phyloP scores from a whole-genome alignment of 176 grass and related monocot genomes.

The Oryza meyeriana region DNA sequence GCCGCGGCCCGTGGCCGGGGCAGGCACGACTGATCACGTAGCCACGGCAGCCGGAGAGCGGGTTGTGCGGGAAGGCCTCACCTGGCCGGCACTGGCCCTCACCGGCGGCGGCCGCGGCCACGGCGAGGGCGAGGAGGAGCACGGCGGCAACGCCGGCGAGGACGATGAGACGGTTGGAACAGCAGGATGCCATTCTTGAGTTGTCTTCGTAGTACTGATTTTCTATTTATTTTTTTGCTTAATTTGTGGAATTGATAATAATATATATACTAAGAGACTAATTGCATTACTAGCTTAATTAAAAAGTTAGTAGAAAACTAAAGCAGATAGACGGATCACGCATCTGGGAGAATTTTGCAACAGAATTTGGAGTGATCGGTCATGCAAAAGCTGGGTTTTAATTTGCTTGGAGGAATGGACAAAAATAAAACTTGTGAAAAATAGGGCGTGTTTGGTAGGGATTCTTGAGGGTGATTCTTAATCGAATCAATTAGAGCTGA shows the following conservation, averaged over 20 bases:
- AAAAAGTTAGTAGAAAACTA: no score
- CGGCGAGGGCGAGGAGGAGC: conserved; percentile 9
- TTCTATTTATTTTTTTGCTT: not conserved
- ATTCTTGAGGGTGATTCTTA: no score
- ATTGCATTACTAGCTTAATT: not conserved
- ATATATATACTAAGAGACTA: not conserved
- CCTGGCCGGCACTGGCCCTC: not conserved
- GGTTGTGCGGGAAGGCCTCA: not conserved
- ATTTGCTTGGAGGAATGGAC: no score
- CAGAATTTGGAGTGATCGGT: no score
- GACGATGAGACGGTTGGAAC: not conserved
- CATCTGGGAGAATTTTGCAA: no score
- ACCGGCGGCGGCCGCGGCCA: not conserved
- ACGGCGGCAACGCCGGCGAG: not conserved
- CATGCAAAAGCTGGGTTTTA: no score
- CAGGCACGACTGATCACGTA: conserved; percentile 18
- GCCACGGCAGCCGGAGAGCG: conserved; percentile 3
- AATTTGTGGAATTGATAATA: not conserved
- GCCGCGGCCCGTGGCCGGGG: not conserved
- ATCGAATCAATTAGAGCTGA: no score
- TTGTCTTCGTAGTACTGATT: no score
- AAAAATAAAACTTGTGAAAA: no score
- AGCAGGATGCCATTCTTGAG: not conserved
- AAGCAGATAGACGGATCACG: no score
- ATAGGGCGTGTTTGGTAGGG: no score